Conservation (phyloP, 208 protist genomes). For the Lotmaria passim region DNA sequence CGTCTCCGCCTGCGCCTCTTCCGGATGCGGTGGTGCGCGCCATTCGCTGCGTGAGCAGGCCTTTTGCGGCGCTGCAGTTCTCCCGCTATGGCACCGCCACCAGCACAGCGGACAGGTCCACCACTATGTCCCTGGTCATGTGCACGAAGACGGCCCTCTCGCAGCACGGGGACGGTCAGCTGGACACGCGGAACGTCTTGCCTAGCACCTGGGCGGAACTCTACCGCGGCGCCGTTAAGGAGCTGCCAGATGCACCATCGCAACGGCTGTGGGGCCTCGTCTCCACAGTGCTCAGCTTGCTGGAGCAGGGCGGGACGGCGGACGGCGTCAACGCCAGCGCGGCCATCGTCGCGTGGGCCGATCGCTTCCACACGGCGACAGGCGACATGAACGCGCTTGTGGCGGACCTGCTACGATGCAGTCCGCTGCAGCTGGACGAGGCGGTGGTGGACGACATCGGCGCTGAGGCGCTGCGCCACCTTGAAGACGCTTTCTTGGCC, state of each 20-base stretch:
- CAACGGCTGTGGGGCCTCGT: slow-evolving; percentile 36
- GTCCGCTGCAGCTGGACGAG: slow-evolving; percentile 9
- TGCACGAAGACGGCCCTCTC: slow-evolving; percentile 12
- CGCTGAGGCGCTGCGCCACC: slow-evolving; percentile 48
- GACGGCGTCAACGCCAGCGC: slow-evolving; percentile 51
- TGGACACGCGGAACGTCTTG: slow-evolving; percentile 1
- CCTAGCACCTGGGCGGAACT: slow-evolving; percentile 47
- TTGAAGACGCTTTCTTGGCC: slow-evolving; percentile 66
- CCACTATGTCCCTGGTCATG: slow-evolving; percentile 15
- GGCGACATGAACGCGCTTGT: slow-evolving; percentile 39
- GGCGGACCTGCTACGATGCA: slow-evolving; percentile 24
- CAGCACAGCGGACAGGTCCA: not conserved
- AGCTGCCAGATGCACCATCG: slow-evolving; percentile 18
- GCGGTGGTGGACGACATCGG: slow-evolving; percentile 49
- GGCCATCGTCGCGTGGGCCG: slow-evolving; percentile 64
- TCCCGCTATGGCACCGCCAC: slow-evolving; percentile 24
- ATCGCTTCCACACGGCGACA: slow-evolving; percentile 37
- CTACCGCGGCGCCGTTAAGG: slow-evolving; percentile 38
- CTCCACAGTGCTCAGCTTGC: slow-evolving; percentile 37
- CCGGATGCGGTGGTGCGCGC: slow-evolving; percentile 29
- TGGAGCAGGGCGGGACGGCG: slow-evolving; percentile 40
- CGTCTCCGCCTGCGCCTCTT: not conserved
- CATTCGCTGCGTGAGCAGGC: slow-evolving; percentile 15
- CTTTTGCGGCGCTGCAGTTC: slow-evolving; percentile 34
- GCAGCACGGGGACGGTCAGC: not conserved